Percentiles rank a stretch among this genome's conserved stretches.
These are phyloP conservation scores for Elongisporangium undulatum DNA, from an alignment of 352 stramenopile genomes.

Conservation along the genomic window DNA sequence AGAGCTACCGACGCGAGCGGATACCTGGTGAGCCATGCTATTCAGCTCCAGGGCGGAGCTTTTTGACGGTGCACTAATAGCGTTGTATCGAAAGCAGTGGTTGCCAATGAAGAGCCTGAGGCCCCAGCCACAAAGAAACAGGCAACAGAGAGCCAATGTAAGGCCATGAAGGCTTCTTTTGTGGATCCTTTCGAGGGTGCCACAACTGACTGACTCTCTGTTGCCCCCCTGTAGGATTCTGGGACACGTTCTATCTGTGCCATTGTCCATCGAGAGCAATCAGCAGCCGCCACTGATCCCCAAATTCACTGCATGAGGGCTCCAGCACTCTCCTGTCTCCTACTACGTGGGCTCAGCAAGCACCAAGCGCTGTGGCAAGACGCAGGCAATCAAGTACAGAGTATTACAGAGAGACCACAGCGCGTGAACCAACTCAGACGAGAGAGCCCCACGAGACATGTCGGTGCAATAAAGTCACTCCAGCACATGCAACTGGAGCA, in stretches of 20 bases:
- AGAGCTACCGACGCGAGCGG: constrained; percentile 18
- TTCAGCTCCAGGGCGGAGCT: background rate
- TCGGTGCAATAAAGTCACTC: background rate
- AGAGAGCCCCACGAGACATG: background rate
- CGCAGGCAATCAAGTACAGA: background rate
- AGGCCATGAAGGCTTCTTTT: background rate
- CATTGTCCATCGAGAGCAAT: background rate
- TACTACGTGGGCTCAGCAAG: background rate
- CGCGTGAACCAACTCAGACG: background rate
- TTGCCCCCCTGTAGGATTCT: background rate
- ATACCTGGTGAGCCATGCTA: background rate
- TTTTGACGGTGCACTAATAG: background rate
- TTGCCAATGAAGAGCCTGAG: constrained; percentile 3
- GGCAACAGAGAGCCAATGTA: constrained; percentile 3
- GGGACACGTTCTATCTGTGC: background rate
- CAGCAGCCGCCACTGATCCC: background rate
- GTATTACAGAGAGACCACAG: background rate
- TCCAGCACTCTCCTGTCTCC: background rate
- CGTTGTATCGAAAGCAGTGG: background rate
- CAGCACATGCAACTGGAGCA: background rate
- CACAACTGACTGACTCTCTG: background rate
- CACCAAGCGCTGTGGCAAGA: background rate
- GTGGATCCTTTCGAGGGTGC: background rate
- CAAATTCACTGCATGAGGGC: background rate
- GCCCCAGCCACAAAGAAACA: constrained; percentile 7